These are phyloP conservation scores for Wallemia mellicola DNA, from an alignment of 1,284 basidiomycete genomes.

Conservation along the genomic window DNA sequence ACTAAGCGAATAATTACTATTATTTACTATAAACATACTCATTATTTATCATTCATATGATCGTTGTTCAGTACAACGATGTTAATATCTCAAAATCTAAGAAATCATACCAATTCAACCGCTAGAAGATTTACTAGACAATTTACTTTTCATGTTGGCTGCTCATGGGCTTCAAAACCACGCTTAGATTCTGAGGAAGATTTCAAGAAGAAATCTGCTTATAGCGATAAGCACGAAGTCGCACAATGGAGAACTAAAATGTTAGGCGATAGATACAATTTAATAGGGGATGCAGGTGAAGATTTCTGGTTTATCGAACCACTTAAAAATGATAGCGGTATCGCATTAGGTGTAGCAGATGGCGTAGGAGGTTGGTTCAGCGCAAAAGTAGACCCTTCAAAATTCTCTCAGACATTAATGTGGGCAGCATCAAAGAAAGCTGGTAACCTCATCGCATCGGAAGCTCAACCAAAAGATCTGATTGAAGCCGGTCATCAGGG, in stretches of 20 bases:
- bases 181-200: background rate
- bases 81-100: background rate
- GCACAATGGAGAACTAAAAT: background rate
- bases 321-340: background rate
- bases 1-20: too few species aligned
- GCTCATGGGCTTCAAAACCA: background rate
- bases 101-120: too few species aligned
- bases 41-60: background rate
- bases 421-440: constrained; percentile 16
- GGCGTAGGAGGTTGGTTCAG: constrained; percentile 26
- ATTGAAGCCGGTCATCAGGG: constrained; percentile 19
- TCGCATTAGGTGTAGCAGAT: constrained; percentile 18
- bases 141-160: background rate
- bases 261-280: background rate
- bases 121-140: background rate
- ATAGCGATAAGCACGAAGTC: background rate
- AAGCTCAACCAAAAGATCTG: constrained; percentile 5
- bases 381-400: constrained; percentile 20
- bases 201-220: background rate
- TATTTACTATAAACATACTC: background rate
- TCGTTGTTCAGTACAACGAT: background rate
- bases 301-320: background rate
- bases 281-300: background rate
- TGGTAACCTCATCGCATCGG: constrained; percentile 1
- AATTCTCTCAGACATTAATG: constrained; percentile 22